Base-by-base conservation (phyloP, 2,329 filamentous ascomycete species). In the Lasiodiplodia gonubiensis region DNA sequence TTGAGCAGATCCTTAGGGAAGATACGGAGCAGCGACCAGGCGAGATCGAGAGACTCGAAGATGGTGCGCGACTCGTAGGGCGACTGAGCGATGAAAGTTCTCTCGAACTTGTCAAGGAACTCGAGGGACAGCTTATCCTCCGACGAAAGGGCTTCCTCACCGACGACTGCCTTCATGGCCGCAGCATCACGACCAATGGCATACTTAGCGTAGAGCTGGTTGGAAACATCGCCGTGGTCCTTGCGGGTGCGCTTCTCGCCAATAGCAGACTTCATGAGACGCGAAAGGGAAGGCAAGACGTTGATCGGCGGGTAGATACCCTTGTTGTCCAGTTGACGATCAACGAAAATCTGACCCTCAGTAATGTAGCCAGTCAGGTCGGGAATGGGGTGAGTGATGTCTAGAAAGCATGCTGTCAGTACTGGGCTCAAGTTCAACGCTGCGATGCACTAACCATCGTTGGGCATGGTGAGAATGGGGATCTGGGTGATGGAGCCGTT, bases 221-320 rank as follows among this genome's bases (percentile, higher is more conserved):
- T 99, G 73, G 95, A 99, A 61, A 99, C 95, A 83, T 99, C 95
- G 74, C 93, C 92, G 82, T 99, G 95, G 77, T 99, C 96, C 82
- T 92, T 94, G 75, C 95, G 92, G 30, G 95, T 99, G 86, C 94
- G 94, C 71, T 93, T 93, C 83, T 98, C 94, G 75, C 95, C 95
- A 77, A 99, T 99, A 80, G 95, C 95, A 76, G 95, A 99, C 84
- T 99, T 99, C 95, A 99, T 99, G 78, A 99, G 91, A 88, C 95
- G 95, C 27, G 95, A 99, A 48, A 99, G 90, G 57, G 95, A 99
- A 27, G 95, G 95, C 70, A 99, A 85, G 71, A 99, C 95, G 84
- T 99, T 99, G 86, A 99, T 99, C 23, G 95, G 95, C 64, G 95
- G 95, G 86, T 97, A 97, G 83, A 99, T 90, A 83, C 94, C 94